Evolutionary conservation across 1,139 yeast genomes (phyloP), one percentile per base, ranked within the genome.

Genomic region (Pichia sp.): DNA sequence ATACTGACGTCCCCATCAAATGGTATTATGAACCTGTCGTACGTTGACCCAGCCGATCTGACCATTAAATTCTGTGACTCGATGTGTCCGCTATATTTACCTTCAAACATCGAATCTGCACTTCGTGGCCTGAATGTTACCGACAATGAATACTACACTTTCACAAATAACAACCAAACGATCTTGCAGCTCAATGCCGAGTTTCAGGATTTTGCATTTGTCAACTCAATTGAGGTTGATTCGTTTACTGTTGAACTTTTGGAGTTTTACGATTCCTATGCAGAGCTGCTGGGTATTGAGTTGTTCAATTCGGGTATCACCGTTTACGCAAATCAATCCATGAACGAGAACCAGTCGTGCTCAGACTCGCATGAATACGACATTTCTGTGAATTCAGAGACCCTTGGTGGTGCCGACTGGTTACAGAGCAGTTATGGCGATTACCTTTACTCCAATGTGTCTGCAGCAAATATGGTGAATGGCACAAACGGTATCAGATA

Each of bases 11-110:
- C 75, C 46, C 97, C 97, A 1, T 75, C 87, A 39, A 76, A 82
- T 54, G 90, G 97, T 54, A 90, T 90, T 51, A 85, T 92, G 95
- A 92, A 92, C 60, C 65, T 92, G 53, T 81, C 95, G 0, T 92
- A 87, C 58, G 67, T 84, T 34, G 94, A 90, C 58, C 95, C 95
- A 3, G 54, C 61, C 2, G 73, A 87, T 1, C 79, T 82, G 45
- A 67, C 68, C 31, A 43, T 77, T 6, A 59, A 66, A 4, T 66
- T 64, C 52, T 92, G 98, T 69, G 96, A 88, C 61, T 95, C 96
- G 1, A 83, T 77, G 73, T 92, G 98, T 62, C 95, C 97, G 0
- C 64, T 84, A 37, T 56, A 63, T 4, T 62, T 66, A 27, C 57
- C 64, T 7, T 48, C 69, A 0, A 60, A 67, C 1, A 62, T 64